A percentile compares a stretch with the other conserved stretches of the same genome.
These are phyloP conservation scores for Sugiyamaella xylanicola DNA, from an alignment of 1,139 yeast species.

Conservation along the genomic window DNA sequence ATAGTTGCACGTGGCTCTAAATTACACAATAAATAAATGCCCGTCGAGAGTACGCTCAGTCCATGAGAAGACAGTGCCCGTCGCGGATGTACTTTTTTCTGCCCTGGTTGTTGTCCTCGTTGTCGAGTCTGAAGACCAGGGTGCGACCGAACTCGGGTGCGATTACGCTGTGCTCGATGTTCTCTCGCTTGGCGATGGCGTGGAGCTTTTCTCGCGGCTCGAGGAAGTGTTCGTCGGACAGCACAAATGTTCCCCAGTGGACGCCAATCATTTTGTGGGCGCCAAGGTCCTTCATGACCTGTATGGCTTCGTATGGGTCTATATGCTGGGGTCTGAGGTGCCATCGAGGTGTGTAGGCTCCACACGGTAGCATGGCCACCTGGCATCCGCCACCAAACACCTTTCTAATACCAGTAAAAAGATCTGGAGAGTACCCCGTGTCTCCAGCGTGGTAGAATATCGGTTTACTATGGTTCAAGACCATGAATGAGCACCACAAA, in stretches of 20 bases:
- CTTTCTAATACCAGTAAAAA: constrained; percentile 65
- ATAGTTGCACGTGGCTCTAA: neutral
- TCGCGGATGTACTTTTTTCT: constrained; percentile 35
- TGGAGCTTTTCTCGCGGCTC: constrained; percentile 68
- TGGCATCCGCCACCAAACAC: constrained; percentile 64
- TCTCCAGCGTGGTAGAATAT: constrained; percentile 91
- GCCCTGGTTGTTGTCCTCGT: constrained; percentile 25
- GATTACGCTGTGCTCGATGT: constrained; percentile 44
- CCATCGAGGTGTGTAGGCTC: constrained; percentile 95
- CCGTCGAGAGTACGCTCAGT: constrained; percentile 7
- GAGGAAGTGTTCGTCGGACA: constrained; percentile 82
- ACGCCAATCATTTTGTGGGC: constrained; percentile 76
- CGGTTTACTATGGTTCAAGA: constrained; percentile 66
- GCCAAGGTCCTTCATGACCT: constrained; percentile 63
- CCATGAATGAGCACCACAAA: constrained; percentile 84
- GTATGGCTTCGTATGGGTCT: constrained; percentile 73
- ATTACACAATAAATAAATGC: neutral
- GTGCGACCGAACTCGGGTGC: constrained; percentile 61
- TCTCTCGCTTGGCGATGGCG: constrained; percentile 33
- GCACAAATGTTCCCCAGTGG: constrained; percentile 94
- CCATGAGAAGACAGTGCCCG: constrained; percentile 31
- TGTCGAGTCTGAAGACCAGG: constrained; percentile 42
- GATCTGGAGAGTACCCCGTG: constrained; percentile 78
- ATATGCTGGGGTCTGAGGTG: constrained; percentile 89
- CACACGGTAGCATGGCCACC: constrained; percentile 83